Evolutionary conservation across 176 grass and related monocot genomes (phyloP).

Genomic region (Oryza glumipatula): DNA sequence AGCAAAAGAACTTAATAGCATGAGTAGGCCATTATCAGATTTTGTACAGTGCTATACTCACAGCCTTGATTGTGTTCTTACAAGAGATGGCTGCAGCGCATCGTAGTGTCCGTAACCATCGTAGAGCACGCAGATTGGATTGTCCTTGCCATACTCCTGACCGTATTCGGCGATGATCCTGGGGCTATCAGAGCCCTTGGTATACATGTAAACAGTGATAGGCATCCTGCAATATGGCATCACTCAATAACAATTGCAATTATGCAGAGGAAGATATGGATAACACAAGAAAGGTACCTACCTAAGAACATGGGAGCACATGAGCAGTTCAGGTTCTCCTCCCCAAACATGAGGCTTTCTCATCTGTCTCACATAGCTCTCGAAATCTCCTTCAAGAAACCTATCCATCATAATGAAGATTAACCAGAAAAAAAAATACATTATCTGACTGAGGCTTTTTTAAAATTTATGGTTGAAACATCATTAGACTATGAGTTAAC

Average conservation of each 20-base stretch:
- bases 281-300: conserved; percentile 33
- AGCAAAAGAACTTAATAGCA: background rate
- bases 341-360: conserved; percentile 93
- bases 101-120: conserved; percentile 92
- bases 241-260: conserved; percentile 6
- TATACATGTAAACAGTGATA: conserved; percentile 85
- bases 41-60: conserved; percentile 38
- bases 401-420: conserved; percentile 36
- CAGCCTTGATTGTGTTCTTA: conserved; percentile 65
- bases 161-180: conserved; percentile 94
- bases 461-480: background rate
- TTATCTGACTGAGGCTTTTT: background rate
- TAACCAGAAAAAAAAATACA: background rate
- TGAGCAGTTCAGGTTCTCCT: conserved; percentile 86
- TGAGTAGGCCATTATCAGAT: conserved; percentile 33
- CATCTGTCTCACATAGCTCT: conserved; percentile 83
- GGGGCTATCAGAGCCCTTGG: conserved; percentile 53
- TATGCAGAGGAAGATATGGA: background rate
- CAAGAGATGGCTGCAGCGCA: conserved; percentile 59
- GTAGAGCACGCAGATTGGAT: conserved; percentile 81
- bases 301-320: conserved; percentile 96
- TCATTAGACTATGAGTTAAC: background rate
- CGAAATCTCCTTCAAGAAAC: conserved; percentile 94
- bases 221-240: conserved; percentile 69
- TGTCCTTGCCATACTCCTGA: conserved; percentile 91